Percentiles rank a stretch among this genome's conserved stretches.
These are phyloP conservation scores for Magnaporthiopsis incrustans DNA, from an alignment of 2,329 filamentous ascomycete species.

Conservation along the genomic window DNA sequence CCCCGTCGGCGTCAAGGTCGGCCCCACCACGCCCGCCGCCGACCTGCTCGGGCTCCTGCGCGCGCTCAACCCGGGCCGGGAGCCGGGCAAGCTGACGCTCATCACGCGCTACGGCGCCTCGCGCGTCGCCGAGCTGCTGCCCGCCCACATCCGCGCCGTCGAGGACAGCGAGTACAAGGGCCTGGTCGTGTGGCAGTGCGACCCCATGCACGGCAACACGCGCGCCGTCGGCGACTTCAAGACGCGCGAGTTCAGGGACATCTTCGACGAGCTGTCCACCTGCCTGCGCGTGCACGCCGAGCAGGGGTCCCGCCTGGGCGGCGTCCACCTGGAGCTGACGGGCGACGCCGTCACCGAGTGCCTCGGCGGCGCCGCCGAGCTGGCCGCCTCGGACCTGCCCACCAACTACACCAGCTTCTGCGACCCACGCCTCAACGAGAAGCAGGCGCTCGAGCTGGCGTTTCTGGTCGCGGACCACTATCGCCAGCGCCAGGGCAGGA, in stretches of 20 bases:
- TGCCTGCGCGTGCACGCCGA: slow-evolving; percentile 79
- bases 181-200: slow-evolving; percentile 94
- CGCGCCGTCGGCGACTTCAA: slow-evolving; percentile 68
- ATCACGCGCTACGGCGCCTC: slow-evolving; percentile 89
- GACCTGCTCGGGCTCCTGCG: slow-evolving; percentile 77
- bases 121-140: slow-evolving; percentile 68
- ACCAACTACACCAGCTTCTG: slow-evolving; percentile 95
- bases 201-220: slow-evolving; percentile 93
- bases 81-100: slow-evolving; percentile 87
- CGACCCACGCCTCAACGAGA: slow-evolving; percentile 91
- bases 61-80: slow-evolving; percentile 72
- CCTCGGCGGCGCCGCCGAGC: slow-evolving; percentile 77
- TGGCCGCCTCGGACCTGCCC: slow-evolving; percentile 81
- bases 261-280: slow-evolving; percentile 77
- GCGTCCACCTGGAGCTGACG: slow-evolving; percentile 90
- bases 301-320: slow-evolving; percentile 78
- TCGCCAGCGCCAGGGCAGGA: slow-evolving; percentile 31
- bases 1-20: slow-evolving; percentile 93
- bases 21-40: slow-evolving; percentile 67
- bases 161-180: slow-evolving; percentile 61
- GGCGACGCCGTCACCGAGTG: slow-evolving; percentile 97
- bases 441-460: slow-evolving; percentile 90
- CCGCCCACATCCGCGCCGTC: slow-evolving; percentile 81
- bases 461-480: slow-evolving; percentile 87
- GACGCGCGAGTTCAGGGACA: slow-evolving; percentile 84